Evolutionary conservation across 495 filamentous ascomycete genomes (phyloP).

Genomic region (Sordaria brevicollis): DNA sequence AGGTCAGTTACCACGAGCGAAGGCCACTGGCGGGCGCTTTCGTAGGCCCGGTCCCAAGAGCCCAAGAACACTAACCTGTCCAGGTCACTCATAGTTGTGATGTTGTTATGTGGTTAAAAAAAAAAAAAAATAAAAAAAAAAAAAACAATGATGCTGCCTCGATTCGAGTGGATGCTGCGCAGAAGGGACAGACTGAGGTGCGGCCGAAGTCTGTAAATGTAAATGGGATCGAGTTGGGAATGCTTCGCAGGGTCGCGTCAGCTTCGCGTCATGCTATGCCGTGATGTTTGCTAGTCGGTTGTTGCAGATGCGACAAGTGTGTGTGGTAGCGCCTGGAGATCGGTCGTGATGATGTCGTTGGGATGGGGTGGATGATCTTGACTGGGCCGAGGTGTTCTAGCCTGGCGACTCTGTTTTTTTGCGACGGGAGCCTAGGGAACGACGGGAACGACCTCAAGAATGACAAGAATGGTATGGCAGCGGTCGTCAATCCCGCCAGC

Average conservation of each 20-base stretch:
- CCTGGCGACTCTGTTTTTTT: not conserved
- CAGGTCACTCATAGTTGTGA: slow-evolving; percentile 19
- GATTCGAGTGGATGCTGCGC: not conserved
- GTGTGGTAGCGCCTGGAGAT: not conserved
- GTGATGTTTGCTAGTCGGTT: not conserved
- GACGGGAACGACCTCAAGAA: not conserved
- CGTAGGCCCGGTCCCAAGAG: slow-evolving; percentile 39
- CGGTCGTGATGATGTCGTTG: not conserved
- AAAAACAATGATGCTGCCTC: not conserved
- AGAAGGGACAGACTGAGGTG: not conserved
- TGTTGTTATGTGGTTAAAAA: not conserved
- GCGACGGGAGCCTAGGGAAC: not conserved
- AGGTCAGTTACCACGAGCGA: not conserved
- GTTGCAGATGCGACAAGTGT: not conserved
- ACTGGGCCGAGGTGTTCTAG: not conserved
- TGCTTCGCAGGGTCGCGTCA: not conserved
- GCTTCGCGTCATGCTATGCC: slow-evolving; percentile 1
- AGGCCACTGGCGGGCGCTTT: slow-evolving; percentile 2
- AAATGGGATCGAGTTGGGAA: slow-evolving; percentile 1
- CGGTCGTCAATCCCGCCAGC: not conserved
- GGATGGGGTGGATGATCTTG: not conserved
- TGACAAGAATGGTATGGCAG: not conserved
- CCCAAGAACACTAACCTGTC: slow-evolving; percentile 14
- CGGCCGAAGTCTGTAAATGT: not conserved
- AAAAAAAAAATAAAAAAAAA: not conserved